Evolutionary conservation across 2,329 filamentous ascomycete species (phyloP).

Genomic region (Ceratocystis alfenasii): DNA sequence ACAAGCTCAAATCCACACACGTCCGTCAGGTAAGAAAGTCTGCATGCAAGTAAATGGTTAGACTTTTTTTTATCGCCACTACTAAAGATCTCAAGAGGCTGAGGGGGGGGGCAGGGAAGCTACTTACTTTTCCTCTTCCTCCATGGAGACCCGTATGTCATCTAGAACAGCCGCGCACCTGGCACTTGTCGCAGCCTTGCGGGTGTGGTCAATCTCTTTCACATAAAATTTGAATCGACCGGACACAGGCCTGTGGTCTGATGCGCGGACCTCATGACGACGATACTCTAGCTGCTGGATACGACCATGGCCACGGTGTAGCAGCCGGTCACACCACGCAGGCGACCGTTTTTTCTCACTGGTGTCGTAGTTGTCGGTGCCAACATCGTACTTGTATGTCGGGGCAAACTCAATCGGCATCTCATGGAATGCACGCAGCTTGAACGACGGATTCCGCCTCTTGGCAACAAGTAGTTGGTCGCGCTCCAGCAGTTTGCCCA

Average conservation of each 20-base stretch:
- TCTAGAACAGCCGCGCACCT: constrained; percentile 65
- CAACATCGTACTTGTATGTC: constrained; percentile 97
- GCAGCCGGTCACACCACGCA: constrained; percentile 88
- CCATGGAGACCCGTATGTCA: constrained; percentile 55
- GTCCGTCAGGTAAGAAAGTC: constrained; percentile 40
- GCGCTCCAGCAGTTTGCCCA: constrained; percentile 75
- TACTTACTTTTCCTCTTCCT: constrained; percentile 65
- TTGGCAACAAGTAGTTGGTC: constrained; percentile 85
- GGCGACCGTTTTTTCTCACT: constrained; percentile 90
- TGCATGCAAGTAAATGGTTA: constrained; percentile 25
- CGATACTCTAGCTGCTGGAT: constrained; percentile 81
- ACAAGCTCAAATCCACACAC: constrained; percentile 43
- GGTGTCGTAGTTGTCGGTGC: constrained; percentile 84
- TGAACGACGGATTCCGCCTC: constrained; percentile 80
- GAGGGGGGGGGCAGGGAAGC: background rate
- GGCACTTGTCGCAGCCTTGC: constrained; percentile 56
- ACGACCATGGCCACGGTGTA: constrained; percentile 72
- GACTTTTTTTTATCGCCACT: background rate
- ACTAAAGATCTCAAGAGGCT: background rate
- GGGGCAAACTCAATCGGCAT: constrained; percentile 82
- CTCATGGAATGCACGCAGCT: constrained; percentile 81
- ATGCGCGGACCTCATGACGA: constrained; percentile 78
- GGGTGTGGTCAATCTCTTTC: constrained; percentile 63
- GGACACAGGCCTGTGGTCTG: constrained; percentile 86
- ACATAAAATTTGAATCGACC: constrained; percentile 71